Conservation (phyloP, 2,329 filamentous ascomycete genomes). For the Fusarium mundagurra region DNA sequence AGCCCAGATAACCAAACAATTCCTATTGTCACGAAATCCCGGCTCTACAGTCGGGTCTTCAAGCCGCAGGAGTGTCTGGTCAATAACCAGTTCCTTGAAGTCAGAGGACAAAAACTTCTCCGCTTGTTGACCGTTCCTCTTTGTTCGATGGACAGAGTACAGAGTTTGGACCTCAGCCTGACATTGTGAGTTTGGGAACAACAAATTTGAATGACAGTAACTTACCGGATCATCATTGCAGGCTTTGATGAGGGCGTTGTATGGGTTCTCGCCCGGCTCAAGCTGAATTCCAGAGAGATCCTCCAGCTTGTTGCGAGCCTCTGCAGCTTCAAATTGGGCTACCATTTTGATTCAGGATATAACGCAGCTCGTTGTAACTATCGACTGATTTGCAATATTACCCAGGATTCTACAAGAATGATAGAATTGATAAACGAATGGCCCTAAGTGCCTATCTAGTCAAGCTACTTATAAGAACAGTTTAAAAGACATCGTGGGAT, state of each 20-base stretch:
- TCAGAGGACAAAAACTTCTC: conserved; percentile 74
- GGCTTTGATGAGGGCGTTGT: conserved; percentile 75
- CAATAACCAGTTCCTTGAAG: conserved; percentile 78
- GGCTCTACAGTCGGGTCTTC: conserved; percentile 71
- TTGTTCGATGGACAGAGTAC: conserved; percentile 78
- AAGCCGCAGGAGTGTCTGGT: conserved; percentile 78
- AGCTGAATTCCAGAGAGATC: conserved; percentile 63
- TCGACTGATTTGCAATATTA: not conserved
- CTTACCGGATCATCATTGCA: conserved; percentile 75
- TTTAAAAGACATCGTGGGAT: not conserved
- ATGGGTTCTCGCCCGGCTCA: conserved; percentile 74
- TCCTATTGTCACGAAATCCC: conserved; percentile 76
- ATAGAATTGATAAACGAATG: not conserved
- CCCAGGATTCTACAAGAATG: not conserved
- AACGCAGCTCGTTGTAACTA: not conserved
- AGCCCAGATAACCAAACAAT: conserved; percentile 91
- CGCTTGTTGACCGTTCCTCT: conserved; percentile 80
- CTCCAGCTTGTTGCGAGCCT: conserved; percentile 62
- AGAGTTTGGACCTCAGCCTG: conserved; percentile 74
- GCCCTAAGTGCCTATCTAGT: not conserved
- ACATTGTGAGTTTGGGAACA: not conserved
- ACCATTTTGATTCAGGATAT: conserved; percentile 13
- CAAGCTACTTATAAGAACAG: conserved; percentile 8
- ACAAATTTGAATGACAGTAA: not conserved
- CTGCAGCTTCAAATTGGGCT: conserved; percentile 37